Evolutionary conservation across 2,329 filamentous ascomycete genomes (phyloP).

Genomic region (Dactylellina leptospora): DNA sequence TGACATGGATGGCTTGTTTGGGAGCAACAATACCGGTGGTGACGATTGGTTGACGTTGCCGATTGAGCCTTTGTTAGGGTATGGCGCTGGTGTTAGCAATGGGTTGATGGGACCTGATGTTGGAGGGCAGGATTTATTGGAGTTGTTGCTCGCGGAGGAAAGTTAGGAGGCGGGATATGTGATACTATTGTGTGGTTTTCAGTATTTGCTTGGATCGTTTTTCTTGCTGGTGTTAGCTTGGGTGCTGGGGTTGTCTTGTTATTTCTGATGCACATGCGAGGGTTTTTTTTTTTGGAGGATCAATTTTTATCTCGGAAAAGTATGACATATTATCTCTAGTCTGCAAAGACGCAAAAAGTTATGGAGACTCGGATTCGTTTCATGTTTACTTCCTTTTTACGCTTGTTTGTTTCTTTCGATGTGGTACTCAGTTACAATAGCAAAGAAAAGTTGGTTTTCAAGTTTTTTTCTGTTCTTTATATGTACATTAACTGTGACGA

Average conservation of each 20-base stretch:
- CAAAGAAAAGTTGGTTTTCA: constrained; percentile 10
- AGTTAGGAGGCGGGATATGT: constrained; percentile 14
- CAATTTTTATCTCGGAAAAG: not conserved
- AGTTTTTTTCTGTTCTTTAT: constrained; percentile 15
- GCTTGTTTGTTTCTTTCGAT: not conserved
- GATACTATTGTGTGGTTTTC: not conserved
- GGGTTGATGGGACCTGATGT: constrained; percentile 68
- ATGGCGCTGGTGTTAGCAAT: constrained; percentile 64
- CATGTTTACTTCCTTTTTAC: not conserved
- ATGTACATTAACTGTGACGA: constrained; percentile 35
- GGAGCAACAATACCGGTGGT: constrained; percentile 38
- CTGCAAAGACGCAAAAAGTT: constrained; percentile 17
- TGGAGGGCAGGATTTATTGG: constrained; percentile 72
- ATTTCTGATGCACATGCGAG: not conserved
- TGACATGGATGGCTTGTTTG: constrained; percentile 48
- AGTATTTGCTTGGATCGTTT: not conserved
- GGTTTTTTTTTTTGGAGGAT: not conserved
- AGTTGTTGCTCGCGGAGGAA: constrained; percentile 61
- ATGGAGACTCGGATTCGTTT: constrained; percentile 1
- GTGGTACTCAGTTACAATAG: not conserved
- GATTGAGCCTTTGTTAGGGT: constrained; percentile 64
- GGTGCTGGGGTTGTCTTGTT: constrained; percentile 1
- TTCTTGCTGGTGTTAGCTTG: not conserved
- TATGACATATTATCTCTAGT: not conserved
- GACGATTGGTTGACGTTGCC: constrained; percentile 66